These are phyloP conservation scores for Suillus brevipes DNA, from an alignment of 768 basidiomycete genomes.

Conservation along the genomic window DNA sequence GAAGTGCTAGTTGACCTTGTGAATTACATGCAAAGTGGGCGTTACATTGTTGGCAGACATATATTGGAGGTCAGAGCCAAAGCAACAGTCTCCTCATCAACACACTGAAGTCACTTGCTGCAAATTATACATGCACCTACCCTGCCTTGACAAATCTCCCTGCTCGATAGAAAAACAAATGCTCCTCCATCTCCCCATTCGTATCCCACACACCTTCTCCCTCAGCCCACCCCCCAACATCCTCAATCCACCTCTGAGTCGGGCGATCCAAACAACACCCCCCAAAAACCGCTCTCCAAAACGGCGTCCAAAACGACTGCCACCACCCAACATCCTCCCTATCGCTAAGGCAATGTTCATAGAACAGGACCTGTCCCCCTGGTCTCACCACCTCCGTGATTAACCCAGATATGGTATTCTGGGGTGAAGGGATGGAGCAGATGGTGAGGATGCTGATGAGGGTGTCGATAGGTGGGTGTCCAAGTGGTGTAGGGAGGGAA, in stretches of 20 bases:
- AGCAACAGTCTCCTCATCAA: not conserved
- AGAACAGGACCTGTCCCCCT: constrained; percentile 64
- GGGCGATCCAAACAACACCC: constrained; percentile 67
- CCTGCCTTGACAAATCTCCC: constrained; percentile 55
- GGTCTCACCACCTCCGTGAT: constrained; percentile 56
- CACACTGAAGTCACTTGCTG: not conserved
- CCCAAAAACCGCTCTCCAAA: constrained; percentile 61
- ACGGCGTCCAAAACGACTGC: constrained; percentile 72
- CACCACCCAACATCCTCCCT: constrained; percentile 60
- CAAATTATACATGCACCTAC: constrained; percentile 33
- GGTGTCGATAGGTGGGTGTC: constrained; percentile 49
- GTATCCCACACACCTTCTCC: constrained; percentile 42
- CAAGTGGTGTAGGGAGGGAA: constrained; percentile 28
- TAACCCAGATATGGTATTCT: constrained; percentile 46
- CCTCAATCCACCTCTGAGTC: constrained; percentile 48
- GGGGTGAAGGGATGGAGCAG: constrained; percentile 62
- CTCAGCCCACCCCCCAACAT: constrained; percentile 49
- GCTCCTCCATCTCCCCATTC: constrained; percentile 53
- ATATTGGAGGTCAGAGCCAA: not conserved
- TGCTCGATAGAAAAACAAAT: constrained; percentile 58
- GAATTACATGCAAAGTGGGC: too few relatives aligned
- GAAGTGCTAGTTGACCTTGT: too few relatives aligned
- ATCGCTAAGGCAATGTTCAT: constrained; percentile 67
- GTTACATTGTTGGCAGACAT: not conserved
- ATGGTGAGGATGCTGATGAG: constrained; percentile 64